Base-by-base conservation (phyloP, 495 filamentous ascomycete species). In the Aspergillus steynii region DNA sequence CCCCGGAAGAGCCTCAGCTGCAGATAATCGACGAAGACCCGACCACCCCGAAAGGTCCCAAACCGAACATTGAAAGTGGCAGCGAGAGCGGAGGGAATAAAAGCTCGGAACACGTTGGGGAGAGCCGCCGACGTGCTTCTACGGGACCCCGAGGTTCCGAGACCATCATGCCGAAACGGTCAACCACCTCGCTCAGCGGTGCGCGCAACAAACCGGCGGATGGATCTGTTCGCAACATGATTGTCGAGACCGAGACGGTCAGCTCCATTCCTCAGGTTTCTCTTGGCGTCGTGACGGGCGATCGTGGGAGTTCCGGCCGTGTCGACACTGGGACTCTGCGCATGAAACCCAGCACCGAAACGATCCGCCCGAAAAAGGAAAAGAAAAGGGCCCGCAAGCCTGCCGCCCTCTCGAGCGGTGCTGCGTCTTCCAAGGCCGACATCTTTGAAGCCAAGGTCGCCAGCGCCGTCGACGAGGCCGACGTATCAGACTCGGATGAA, bases 381-480 rank as follows among this genome's bases (percentile, higher is more conserved):
- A 94, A 92, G 82, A 93, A 89, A 79, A 90, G 87, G 71, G 77
- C 81, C 55, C 88, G 92, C 65, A 93, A 96, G 73, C 81, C 90
- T 12, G 82, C 90, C 52, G 83, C 68, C 14, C 52, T 76, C 27
- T 60, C 72, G 0, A 70, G 68, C 60, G 74, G 78, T 34, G 67
- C 71, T 86, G 92, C 90, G 50, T 96, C 96, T 28, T 96, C 93
- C 64, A 98, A 97, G 80, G 93, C 96, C 64, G 95, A 99, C 74
- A 91, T 99, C 51, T 99, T 99, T 73, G 95, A 97, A 77, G 90
- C 91, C 56, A 96, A 95, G 76, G 90, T 99, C 42, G 96, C 95
- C 42, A 97, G 88, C 71, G 93, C 94, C 4, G 92, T 98, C 50
- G 93, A 97, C 73, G 86, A 89, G 66, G 92, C 91, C 46, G 90